Evolutionary conservation across 2,329 filamentous ascomycete species (phyloP).

Genomic region (Fonsecaea monophora): DNA sequence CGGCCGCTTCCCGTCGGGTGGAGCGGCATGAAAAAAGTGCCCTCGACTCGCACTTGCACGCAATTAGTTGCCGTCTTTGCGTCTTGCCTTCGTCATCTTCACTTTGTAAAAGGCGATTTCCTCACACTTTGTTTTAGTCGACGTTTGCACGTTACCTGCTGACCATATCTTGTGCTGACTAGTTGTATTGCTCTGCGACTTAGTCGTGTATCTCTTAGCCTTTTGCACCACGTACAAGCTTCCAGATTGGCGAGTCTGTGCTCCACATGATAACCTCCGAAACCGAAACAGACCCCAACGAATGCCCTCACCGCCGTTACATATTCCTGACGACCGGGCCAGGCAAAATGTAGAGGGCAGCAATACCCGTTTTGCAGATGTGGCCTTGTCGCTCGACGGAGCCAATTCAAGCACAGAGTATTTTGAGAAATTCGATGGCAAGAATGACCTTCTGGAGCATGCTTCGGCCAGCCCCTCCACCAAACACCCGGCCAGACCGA

Average conservation of each 20-base stretch:
- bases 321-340: neutral
- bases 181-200: slow-evolving; percentile 9
- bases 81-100: neutral
- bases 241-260: slow-evolving; percentile 4
- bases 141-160: neutral
- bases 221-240: neutral
- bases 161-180: slow-evolving; percentile 2
- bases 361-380: slow-evolving; percentile 3
- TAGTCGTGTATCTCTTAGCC: slow-evolving; percentile 6
- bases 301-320: slow-evolving; percentile 29
- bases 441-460: slow-evolving; percentile 14
- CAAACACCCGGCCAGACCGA: slow-evolving; percentile 18
- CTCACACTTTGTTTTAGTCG: neutral
- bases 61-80: neutral
- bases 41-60: slow-evolving; percentile 2
- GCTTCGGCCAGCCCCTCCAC: neutral
- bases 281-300: slow-evolving; percentile 1
- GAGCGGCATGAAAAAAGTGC: slow-evolving; percentile 7
- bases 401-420: slow-evolving; percentile 12
- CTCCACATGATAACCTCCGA: slow-evolving; percentile 17
- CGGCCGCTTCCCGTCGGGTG: slow-evolving; percentile 15
- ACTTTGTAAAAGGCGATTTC: slow-evolving; percentile 5
- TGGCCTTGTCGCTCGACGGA: slow-evolving; percentile 12
- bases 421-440: slow-evolving; percentile 3
- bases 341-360: slow-evolving; percentile 22